Percentiles rank a stretch among this genome's conserved stretches.
Evolutionary conservation across 345 rosid genomes (phyloP).

Genomic region (Arabidopsis suecica): DNA sequence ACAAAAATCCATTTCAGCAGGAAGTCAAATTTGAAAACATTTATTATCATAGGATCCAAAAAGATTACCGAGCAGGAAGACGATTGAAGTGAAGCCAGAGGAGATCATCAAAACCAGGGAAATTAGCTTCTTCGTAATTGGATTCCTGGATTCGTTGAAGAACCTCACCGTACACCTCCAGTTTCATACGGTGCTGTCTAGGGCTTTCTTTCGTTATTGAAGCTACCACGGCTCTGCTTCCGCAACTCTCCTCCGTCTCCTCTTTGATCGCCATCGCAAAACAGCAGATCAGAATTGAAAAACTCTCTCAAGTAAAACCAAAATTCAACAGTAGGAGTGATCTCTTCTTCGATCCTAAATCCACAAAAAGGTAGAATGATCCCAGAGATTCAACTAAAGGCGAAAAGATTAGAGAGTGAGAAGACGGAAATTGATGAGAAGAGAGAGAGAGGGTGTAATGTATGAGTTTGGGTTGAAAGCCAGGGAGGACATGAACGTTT

Average conservation of each 20-base stretch:
- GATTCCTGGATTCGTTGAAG: conserved; percentile 74
- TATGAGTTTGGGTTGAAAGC: conserved; percentile 6
- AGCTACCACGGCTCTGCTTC: conserved; percentile 74
- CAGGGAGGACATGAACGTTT: conserved; percentile 40
- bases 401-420: background rate
- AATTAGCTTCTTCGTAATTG: conserved; percentile 69
- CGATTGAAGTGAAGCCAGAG: conserved; percentile 99
- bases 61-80: conserved; percentile 79
- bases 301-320: conserved; percentile 33
- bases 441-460: background rate
- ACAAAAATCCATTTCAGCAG: background rate
- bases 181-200: conserved; percentile 75
- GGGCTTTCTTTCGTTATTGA: conserved; percentile 61
- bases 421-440: background rate
- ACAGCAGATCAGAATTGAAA: background rate
- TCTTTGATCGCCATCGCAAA: conserved; percentile 73
- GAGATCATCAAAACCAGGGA: conserved; percentile 86
- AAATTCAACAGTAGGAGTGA: conserved; percentile 30
- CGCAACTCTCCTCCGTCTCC: conserved; percentile 88
- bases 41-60: too few relatives aligned
- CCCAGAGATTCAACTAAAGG: conserved; percentile 43
- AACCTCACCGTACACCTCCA: conserved; percentile 84
- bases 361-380: conserved; percentile 31
- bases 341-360: conserved; percentile 23
- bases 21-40: too few relatives aligned